phyloP scores from a whole-genome alignment of 148 eudicot species.

The Cornus controversa region DNA sequence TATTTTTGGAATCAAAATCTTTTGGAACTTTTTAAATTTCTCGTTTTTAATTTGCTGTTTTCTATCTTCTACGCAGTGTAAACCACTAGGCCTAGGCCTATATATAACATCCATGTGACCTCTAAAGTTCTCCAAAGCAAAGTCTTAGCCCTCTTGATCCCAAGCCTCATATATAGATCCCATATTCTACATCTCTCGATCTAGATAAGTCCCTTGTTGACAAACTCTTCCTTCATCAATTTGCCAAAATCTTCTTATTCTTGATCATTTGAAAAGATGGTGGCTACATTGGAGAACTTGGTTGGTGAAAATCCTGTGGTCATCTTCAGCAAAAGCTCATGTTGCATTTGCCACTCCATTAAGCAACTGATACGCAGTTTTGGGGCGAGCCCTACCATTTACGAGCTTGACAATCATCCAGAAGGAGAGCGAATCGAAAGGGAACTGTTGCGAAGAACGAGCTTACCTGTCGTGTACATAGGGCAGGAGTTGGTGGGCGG shows the following conservation, averaged over 20 bases:
- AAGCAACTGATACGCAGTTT: constrained; percentile 58
- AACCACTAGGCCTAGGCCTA: neutral
- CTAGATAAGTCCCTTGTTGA: too few relatives aligned
- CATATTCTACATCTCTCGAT: too few relatives aligned
- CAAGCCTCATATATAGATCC: neutral
- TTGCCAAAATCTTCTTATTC: neutral
- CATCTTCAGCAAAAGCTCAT: constrained; percentile 71
- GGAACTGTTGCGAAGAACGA: constrained; percentile 46
- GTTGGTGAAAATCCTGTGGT: constrained; percentile 61
- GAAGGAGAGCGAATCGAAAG: constrained; percentile 62
- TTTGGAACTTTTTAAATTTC: neutral
- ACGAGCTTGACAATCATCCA: constrained; percentile 64
- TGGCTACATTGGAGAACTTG: constrained; percentile 26
- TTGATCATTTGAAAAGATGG: constrained; percentile 23
- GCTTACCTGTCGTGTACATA: constrained; percentile 67
- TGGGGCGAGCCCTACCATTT: constrained; percentile 59
- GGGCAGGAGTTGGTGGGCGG: constrained; percentile 71
- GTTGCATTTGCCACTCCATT: constrained; percentile 66
- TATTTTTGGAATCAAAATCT: neutral
- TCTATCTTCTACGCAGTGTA: neutral
- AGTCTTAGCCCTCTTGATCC: neutral
- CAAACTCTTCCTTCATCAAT: too few relatives aligned
- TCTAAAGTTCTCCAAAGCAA: neutral
- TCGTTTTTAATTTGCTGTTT: neutral
- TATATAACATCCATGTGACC: constrained; percentile 1